These are phyloP conservation scores for Pseudomassariella vexata DNA, from an alignment of 2,329 filamentous ascomycete species.

Conservation along the genomic window DNA sequence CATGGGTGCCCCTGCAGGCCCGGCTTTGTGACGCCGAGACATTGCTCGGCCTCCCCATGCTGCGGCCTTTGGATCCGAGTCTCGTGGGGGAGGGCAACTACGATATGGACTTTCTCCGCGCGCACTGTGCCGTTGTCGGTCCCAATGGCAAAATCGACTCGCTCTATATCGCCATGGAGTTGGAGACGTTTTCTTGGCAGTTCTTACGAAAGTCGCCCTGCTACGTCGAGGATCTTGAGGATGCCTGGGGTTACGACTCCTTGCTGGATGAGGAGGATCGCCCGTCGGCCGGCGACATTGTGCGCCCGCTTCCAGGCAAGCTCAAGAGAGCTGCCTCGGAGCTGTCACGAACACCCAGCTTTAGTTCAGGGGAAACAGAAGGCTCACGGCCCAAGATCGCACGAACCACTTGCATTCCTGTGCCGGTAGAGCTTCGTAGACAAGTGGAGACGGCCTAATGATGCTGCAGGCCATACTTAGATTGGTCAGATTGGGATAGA, in stretches of 20 bases:
- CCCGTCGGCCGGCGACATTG: slow-evolving; percentile 42
- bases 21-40: slow-evolving; percentile 50
- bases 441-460: slow-evolving; percentile 33
- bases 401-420: slow-evolving; percentile 32
- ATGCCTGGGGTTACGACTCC: slow-evolving; percentile 46
- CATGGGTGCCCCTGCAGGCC: slow-evolving; percentile 55
- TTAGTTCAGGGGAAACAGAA: slow-evolving; percentile 29
- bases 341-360: slow-evolving; percentile 42
- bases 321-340: slow-evolving; percentile 48
- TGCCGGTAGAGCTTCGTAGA: slow-evolving; percentile 33
- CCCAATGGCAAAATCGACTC: slow-evolving; percentile 50
- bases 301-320: slow-evolving; percentile 28
- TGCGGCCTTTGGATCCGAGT: slow-evolving; percentile 43
- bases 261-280: slow-evolving; percentile 40
- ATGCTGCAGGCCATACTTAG: slow-evolving; percentile 5
- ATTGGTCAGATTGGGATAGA: neutral
- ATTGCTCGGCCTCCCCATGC: slow-evolving; percentile 52
- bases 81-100: slow-evolving; percentile 34
- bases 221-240: slow-evolving; percentile 47
- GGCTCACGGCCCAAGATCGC: slow-evolving; percentile 28
- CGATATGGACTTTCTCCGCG: slow-evolving; percentile 44
- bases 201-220: slow-evolving; percentile 41
- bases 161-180: slow-evolving; percentile 52
- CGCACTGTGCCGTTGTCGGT: slow-evolving; percentile 51
- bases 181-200: slow-evolving; percentile 51